Conservation (phyloP, 148 eudicot species). For the Fagopyrum tataricum region DNA sequence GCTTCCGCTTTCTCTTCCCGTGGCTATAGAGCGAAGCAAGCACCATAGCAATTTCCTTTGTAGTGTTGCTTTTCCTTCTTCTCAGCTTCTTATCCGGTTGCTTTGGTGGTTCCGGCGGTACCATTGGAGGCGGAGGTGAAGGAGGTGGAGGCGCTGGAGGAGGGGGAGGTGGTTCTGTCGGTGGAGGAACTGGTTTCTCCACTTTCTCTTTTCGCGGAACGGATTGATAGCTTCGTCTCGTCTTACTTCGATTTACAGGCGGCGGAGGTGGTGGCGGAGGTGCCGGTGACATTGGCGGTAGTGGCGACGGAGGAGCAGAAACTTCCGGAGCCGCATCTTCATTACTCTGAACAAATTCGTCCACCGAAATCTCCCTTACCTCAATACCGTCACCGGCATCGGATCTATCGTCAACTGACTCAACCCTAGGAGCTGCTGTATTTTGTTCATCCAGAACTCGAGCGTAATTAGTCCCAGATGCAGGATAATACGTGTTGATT, state of each 20-base stretch:
- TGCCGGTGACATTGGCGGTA: slow-evolving; percentile 32
- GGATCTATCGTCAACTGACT: neutral
- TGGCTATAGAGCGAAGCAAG: slow-evolving; percentile 42
- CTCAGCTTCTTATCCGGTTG: slow-evolving; percentile 20
- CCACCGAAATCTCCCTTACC: slow-evolving; percentile 49
- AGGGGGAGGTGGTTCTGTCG: neutral
- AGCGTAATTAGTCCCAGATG: slow-evolving; percentile 17
- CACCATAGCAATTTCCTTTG: slow-evolving; percentile 53
- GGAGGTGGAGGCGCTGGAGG: slow-evolving; percentile 28
- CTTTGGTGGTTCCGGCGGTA: slow-evolving; percentile 23
- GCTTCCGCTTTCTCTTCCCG: slow-evolving; percentile 35
- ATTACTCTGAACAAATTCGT: slow-evolving; percentile 27
- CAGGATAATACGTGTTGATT: slow-evolving; percentile 25
- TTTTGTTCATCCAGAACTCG: neutral
- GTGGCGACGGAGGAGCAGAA: slow-evolving; percentile 27
- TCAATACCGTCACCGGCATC: slow-evolving; percentile 23
- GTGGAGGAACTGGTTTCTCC: slow-evolving; percentile 11
- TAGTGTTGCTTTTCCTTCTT: slow-evolving; percentile 37
- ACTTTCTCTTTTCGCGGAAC: slow-evolving; percentile 26
- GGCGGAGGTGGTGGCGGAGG: slow-evolving; percentile 46
- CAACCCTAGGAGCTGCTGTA: neutral
- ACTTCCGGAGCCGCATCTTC: slow-evolving; percentile 7
- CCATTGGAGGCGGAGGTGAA: slow-evolving; percentile 20
- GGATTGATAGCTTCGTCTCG: slow-evolving; percentile 22
- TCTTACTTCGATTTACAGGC: slow-evolving; percentile 19